Evolutionary conservation across 2,329 filamentous ascomycete genomes (phyloP).

Genomic region (Claviceps paspali): DNA sequence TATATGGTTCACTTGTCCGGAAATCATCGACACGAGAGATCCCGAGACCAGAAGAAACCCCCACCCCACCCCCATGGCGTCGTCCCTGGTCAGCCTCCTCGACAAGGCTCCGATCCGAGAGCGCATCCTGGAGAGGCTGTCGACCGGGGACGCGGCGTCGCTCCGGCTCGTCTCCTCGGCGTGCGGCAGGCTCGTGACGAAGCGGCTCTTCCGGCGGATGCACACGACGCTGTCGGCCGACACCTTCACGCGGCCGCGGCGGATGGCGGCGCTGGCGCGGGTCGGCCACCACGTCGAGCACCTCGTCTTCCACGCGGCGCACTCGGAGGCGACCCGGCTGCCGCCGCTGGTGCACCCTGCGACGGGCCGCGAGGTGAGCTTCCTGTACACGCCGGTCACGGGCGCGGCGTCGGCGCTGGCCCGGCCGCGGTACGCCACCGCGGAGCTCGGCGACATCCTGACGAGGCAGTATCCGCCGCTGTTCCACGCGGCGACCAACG

Average conservation of each 20-base stretch:
- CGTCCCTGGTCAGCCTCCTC: conserved; percentile 39
- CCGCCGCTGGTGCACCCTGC: conserved; percentile 68
- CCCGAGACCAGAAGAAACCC: too few relatives aligned
- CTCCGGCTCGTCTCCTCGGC: conserved; percentile 54
- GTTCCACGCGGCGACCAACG: conserved; percentile 80
- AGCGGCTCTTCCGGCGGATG: conserved; percentile 52
- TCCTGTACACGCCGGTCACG: conserved; percentile 67
- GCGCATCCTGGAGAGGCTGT: conserved; percentile 32
- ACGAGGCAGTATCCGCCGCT: conserved; percentile 78
- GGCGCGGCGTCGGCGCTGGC: conserved; percentile 45
- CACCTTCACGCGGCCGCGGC: conserved; percentile 59
- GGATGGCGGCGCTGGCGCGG: conserved; percentile 58
- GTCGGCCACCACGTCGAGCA: conserved; percentile 69
- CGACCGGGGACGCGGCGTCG: conserved; percentile 37
- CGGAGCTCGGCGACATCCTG: conserved; percentile 64
- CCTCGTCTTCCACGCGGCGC: conserved; percentile 62
- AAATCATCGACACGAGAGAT: too few relatives aligned
- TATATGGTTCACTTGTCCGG: too few relatives aligned
- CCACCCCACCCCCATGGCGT: conserved; percentile 16
- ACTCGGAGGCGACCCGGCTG: conserved; percentile 64
- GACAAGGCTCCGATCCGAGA: conserved; percentile 22
- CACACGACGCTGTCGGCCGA: conserved; percentile 56
- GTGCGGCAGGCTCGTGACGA: conserved; percentile 55
- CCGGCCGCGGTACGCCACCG: conserved; percentile 64
- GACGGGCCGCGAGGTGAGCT: conserved; percentile 63